phyloP scores from a whole-genome alignment of 208 protist species.

The Crithidia acanthocephali region DNA sequence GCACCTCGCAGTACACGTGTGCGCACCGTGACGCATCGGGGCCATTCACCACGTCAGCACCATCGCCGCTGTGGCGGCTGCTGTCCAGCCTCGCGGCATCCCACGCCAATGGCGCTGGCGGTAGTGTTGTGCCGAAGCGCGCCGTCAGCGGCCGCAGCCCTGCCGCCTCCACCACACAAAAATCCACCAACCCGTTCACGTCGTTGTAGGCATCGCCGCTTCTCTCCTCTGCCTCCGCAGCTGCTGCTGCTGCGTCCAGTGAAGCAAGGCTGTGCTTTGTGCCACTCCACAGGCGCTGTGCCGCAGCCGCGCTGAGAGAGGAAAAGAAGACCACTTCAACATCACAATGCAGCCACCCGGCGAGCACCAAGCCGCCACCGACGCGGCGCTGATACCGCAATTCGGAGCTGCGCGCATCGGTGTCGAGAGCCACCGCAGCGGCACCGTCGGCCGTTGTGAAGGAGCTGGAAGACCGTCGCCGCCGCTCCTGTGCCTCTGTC shows the following conservation, averaged over 20 bases:
- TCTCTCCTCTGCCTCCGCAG: not conserved
- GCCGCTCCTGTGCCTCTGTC: constrained; percentile 9
- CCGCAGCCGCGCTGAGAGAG: constrained; percentile 17
- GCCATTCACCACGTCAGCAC: not conserved
- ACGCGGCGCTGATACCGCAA: not conserved
- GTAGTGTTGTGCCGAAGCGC: constrained; percentile 4
- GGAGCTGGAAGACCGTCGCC: not conserved
- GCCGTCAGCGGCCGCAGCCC: constrained; percentile 27
- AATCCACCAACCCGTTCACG: constrained; percentile 22
- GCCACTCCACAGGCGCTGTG: constrained; percentile 36
- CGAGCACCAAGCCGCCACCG: constrained; percentile 8
- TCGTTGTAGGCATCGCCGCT: no score
- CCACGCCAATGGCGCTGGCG: constrained; percentile 16
- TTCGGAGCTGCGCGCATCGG: not conserved
- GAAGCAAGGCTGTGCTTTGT: constrained; percentile 20
- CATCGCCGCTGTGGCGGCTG: not conserved
- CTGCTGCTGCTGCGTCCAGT: constrained; percentile 3
- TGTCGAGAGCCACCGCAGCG: not conserved
- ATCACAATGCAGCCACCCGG: constrained; percentile 58
- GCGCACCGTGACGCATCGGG: not conserved
- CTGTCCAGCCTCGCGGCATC: not conserved
- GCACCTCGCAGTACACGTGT: constrained; percentile 28
- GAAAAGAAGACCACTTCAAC: constrained; percentile 29
- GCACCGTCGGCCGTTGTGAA: not conserved
- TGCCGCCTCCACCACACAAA: constrained; percentile 32